Percentiles rank a stretch among this genome's conserved stretches.
Evolutionary conservation across 805 yeast genomes (phyloP).

Genomic region (Lachancea dasiensis): DNA sequence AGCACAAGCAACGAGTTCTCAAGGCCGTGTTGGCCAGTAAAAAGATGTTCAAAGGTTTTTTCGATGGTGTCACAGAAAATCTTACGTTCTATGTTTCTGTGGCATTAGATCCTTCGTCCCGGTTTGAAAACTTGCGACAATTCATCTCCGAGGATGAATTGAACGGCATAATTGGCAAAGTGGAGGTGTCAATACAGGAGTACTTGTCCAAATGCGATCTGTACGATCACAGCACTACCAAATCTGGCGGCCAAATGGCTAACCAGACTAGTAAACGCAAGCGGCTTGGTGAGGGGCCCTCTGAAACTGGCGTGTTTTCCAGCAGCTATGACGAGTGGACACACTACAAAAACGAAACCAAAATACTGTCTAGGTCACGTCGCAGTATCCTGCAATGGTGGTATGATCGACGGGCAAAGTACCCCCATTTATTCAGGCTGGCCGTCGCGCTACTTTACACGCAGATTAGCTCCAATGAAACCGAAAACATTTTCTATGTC

Average conservation of each 20-base stretch:
- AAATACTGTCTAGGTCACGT: conserved; percentile 2
- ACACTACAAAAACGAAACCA: conserved; percentile 1
- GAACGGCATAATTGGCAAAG: background rate
- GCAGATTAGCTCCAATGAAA: conserved; percentile 8
- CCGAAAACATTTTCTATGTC: conserved; percentile 8
- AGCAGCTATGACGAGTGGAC: conserved; percentile 5
- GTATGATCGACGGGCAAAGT: conserved; percentile 7
- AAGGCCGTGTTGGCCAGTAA: conserved; percentile 7
- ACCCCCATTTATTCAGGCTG: conserved; percentile 8
- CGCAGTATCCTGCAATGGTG: conserved; percentile 9
- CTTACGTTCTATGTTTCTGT: conserved; percentile 7
- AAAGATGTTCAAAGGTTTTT: conserved; percentile 4
- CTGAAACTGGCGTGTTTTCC: background rate
- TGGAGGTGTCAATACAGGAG: conserved; percentile 5
- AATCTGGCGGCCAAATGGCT: background rate
- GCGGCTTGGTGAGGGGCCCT: conserved; percentile 1
- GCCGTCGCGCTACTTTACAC: conserved; percentile 11
- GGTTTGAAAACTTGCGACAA: background rate
- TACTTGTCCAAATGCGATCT: conserved; percentile 4
- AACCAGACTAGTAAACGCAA: conserved; percentile 1
- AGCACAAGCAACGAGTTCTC: conserved; percentile 9
- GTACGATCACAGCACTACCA: background rate
- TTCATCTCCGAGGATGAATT: conserved; percentile 1
- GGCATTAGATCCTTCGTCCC: conserved; percentile 10
- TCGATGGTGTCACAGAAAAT: conserved; percentile 7